Base-by-base conservation (phyloP, 257 asterid species). In the Thymus mandschuricus region DNA sequence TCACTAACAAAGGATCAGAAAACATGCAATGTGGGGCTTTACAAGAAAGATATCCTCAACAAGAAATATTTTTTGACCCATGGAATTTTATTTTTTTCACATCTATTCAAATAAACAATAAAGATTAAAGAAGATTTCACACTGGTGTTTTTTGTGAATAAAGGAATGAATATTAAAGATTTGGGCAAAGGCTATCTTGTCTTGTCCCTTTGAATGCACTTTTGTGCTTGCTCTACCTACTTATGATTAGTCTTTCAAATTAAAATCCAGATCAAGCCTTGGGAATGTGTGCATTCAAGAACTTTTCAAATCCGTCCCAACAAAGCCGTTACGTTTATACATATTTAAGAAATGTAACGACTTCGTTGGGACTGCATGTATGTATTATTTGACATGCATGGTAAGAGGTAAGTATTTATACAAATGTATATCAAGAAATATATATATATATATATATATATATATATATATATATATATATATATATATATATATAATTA, bases 1-100 rank as follows among this genome's bases (percentile, higher is more conserved):
- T 74, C 62, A 76, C 70, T 58, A 29, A 78, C 75, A 38, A 38
- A 75, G 71, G 71, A 62, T 62, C 76, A 69, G 81, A 73, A 76
- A 71, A 66, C 78, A 71, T 79, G 77, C 44, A 66, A 68, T 40
- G 62, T 43, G 56, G 56, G 80, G 83, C 85, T 73, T 84, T 80
- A 78, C 78, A 69, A 64, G 69, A 73, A 81, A 68, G 77, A 79
- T 81, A 73, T 83, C 40, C 49, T 65, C 70, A 73, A 60, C 31
- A 61, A 73, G n/a, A 56, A 44, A 9, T 15, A 9, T 15, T 28
- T 64, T 49, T 78, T 65, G 79, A 82, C 78, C 68, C 69, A 30
- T 66, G 21, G 21, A 54, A 50, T 60, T 6, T 11, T 43, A 8
- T 38, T 29, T 21, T 21, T 21, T 21, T 30, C 65, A 56, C 58